phyloP scores from a whole-genome alignment of 257 asterid species.

The Solanum sejunctum region DNA sequence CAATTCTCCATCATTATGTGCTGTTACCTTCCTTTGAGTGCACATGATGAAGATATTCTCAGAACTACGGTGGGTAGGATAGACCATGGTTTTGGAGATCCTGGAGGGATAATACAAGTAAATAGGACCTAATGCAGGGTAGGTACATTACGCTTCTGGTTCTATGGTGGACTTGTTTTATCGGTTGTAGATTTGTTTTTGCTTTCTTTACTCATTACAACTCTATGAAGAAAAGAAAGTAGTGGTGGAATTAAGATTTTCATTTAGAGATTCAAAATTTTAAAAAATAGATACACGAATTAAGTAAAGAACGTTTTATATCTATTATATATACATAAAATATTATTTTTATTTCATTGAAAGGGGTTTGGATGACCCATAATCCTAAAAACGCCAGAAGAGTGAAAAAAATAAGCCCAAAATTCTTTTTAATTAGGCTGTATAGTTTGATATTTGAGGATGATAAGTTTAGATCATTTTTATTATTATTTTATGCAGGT shows the following conservation, averaged over 20 bases:
- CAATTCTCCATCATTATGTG: too few relatives aligned
- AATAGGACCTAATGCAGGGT: neutral
- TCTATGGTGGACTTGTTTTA: neutral
- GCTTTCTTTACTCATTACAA: neutral
- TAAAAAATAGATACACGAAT: too few relatives aligned
- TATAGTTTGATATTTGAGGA: too few relatives aligned
- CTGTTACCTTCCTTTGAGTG: neutral
- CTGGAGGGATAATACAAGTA: neutral
- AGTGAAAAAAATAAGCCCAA: neutral
- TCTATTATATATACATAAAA: too few relatives aligned
- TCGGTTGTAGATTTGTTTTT: neutral
- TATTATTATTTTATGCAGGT: constrained; percentile 37
- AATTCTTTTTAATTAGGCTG: too few relatives aligned
- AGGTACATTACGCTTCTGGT: neutral
- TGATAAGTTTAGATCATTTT: too few relatives aligned
- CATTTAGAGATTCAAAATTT: too few relatives aligned
- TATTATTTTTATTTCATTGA: too few relatives aligned
- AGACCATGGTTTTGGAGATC: neutral
- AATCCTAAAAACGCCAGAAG: neutral
- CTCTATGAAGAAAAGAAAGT: neutral
- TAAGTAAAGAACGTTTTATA: too few relatives aligned
- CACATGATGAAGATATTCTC: neutral
- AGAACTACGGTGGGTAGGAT: neutral
- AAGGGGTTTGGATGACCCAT: neutral
- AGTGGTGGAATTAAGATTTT: too few relatives aligned